Evolutionary conservation across 2,329 filamentous ascomycete species (phyloP).

Genomic region (Chaetomium sp.): DNA sequence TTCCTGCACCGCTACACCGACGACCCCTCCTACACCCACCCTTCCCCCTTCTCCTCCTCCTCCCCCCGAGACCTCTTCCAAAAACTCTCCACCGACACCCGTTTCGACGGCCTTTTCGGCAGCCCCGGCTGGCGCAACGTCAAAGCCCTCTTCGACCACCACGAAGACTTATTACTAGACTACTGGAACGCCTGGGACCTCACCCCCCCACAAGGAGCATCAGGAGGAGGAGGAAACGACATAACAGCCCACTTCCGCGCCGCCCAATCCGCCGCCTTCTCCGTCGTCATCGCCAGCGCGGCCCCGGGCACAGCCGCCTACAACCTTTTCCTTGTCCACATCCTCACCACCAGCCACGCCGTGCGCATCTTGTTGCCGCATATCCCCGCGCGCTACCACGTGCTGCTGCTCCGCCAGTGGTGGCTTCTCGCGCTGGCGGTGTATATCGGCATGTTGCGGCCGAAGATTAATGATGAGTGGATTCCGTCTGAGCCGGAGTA

Average conservation of each 20-base stretch:
- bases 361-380: conserved; percentile 77
- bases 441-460: conserved; percentile 70
- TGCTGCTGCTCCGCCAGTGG: conserved; percentile 75
- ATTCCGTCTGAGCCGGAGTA: conserved; percentile 46
- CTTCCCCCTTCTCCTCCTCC: conserved; percentile 51
- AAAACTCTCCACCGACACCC: conserved; percentile 61
- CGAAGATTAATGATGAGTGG: conserved; percentile 60
- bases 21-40: conserved; percentile 61
- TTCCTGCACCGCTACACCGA: conserved; percentile 64
- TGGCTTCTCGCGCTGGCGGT: conserved; percentile 75
- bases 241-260: conserved; percentile 66
- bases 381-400: conserved; percentile 65
- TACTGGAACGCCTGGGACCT: conserved; percentile 90
- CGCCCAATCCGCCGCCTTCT: conserved; percentile 56
- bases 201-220: conserved; percentile 16
- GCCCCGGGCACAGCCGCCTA: conserved; percentile 56
- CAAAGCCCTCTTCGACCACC: conserved; percentile 58
- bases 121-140: conserved; percentile 57
- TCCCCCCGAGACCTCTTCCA: conserved; percentile 65
- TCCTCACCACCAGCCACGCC: conserved; percentile 81
- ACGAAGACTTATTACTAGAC: conserved; percentile 66
- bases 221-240: not conserved
- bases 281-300: conserved; percentile 57
- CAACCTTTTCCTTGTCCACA: conserved; percentile 76
- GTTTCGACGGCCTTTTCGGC: conserved; percentile 61